A percentile compares a stretch with the other conserved stretches of the same genome.
Evolutionary conservation across 306 rosid genomes (phyloP).

Genomic region (Fragaria ananassa): DNA sequence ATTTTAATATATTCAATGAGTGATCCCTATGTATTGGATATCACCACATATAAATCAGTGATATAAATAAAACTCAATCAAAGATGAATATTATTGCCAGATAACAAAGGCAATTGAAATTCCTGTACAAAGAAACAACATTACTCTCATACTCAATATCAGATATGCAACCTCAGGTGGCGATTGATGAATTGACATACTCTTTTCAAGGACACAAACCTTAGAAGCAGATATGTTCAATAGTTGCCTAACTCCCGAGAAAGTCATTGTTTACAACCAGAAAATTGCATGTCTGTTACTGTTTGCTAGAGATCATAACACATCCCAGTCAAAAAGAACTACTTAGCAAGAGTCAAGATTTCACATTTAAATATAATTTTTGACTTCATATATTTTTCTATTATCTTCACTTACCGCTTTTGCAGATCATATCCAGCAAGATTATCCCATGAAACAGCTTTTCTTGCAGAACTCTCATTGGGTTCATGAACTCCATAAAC

Average conservation of each 20-base stretch:
- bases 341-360: background rate
- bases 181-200: no score
- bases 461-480: conserved; percentile 24
- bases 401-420: conserved; percentile 52
- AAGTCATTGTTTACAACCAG: background rate
- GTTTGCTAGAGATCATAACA: background rate
- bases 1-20: background rate
- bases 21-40: no score
- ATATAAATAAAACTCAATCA: no score
- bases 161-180: no score
- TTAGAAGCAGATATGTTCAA: background rate
- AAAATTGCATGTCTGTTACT: background rate
- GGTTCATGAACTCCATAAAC: conserved; percentile 65
- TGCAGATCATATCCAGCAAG: conserved; percentile 90
- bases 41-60: no score
- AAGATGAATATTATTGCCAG: no score
- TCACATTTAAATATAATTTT: background rate
- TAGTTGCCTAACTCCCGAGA: background rate
- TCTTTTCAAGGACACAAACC: background rate
- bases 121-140: no score
- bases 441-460: conserved; percentile 75
- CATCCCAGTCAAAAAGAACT: background rate
- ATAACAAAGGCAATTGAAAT: no score
- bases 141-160: no score
- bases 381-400: background rate